Conservation (phyloP, 2,329 filamentous ascomycete species). For the Drechslerella stenobrocha region DNA sequence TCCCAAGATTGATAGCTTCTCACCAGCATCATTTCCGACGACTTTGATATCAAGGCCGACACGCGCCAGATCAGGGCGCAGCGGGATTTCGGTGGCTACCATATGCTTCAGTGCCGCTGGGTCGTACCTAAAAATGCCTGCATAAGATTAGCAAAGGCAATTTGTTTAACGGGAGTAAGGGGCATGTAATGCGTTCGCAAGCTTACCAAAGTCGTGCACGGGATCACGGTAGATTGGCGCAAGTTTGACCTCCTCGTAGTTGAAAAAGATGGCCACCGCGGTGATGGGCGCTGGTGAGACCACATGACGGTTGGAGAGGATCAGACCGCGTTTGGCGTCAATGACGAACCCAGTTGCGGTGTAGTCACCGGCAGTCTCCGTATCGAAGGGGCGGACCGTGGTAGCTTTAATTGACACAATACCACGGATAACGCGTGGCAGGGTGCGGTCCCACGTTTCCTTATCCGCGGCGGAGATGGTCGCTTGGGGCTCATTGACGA, state of each 20-base stretch:
- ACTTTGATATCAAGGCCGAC: constrained; percentile 53
- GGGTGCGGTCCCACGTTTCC: constrained; percentile 53
- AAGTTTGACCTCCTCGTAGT: constrained; percentile 53
- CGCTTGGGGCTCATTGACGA: constrained; percentile 44
- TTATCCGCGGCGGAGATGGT: constrained; percentile 50
- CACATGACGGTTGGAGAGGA: constrained; percentile 53
- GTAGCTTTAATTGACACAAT: constrained; percentile 53
- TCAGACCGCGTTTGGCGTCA: constrained; percentile 52
- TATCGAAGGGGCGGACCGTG: constrained; percentile 53
- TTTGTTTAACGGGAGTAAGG: too few relatives aligned
- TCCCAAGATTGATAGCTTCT: constrained; percentile 53
- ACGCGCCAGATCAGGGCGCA: constrained; percentile 52
- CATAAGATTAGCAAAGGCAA: background rate
- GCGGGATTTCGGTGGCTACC: constrained; percentile 52
- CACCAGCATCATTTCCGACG: constrained; percentile 53
- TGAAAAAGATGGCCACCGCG: constrained; percentile 53
- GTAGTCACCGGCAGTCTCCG: constrained; percentile 53
- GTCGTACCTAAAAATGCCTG: constrained; percentile 52
- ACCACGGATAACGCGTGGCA: constrained; percentile 52
- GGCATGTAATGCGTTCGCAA: background rate
- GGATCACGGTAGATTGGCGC: constrained; percentile 53
- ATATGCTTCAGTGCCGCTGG: constrained; percentile 53
- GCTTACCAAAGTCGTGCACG: constrained; percentile 53
- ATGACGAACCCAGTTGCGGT: constrained; percentile 53
- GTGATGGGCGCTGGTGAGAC: constrained; percentile 53